A percentile compares a stretch with the other conserved stretches of the same genome.
Conservation (phyloP, 192 early-diverging fungal species). For the Pecoramyces ruminantium region DNA sequence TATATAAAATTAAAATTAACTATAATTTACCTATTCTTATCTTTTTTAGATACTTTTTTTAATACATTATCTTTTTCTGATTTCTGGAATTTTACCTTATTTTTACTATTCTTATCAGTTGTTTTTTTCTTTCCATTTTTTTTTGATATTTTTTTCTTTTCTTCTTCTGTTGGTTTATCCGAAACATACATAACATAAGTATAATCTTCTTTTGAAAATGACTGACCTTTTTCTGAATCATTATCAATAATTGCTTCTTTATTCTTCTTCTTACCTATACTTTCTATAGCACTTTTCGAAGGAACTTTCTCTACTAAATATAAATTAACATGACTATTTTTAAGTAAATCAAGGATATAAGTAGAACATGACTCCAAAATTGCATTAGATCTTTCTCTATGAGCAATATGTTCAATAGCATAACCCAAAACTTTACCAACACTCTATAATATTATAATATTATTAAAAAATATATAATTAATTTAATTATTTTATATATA, state of each 20-base stretch:
- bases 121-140: neutral
- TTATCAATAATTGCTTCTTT: neutral
- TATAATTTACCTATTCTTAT: neutral
- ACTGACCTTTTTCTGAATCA: neutral
- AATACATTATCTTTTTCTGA: neutral
- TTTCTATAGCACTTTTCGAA: neutral
- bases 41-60: neutral
- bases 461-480: too few relatives aligned
- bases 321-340: neutral
- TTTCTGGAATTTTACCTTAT: neutral
- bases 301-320: neutral
- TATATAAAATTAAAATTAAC: too few relatives aligned
- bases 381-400: neutral
- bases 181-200: neutral
- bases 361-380: neutral
- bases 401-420: neutral
- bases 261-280: neutral
- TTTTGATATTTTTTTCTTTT: neutral
- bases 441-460: too few relatives aligned
- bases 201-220: neutral
- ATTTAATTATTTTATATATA: too few relatives aligned
- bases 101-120: neutral
- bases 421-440: neutral
- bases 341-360: neutral
- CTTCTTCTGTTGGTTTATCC: neutral